These are phyloP conservation scores for Coemansia aciculifera DNA, from an alignment of 192 early-diverging fungal species.

Conservation along the genomic window DNA sequence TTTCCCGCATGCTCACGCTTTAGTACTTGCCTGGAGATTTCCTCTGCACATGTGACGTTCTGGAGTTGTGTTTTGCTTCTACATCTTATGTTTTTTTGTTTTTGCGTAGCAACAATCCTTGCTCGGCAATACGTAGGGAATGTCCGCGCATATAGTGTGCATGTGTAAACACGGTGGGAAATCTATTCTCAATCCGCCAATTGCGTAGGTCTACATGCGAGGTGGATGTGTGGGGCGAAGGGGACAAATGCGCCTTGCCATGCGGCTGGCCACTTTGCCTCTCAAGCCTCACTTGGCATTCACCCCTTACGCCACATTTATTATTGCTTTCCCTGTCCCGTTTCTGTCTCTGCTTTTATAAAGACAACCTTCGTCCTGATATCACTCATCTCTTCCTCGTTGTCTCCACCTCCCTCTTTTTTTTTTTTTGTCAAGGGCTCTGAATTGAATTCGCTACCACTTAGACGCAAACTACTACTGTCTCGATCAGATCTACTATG, in stretches of 20 bases:
- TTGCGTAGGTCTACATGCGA: not conserved
- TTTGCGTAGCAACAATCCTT: not conserved
- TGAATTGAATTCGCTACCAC: conserved; percentile 1
- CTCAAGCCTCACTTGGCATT: not conserved
- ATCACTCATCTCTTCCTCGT: not conserved
- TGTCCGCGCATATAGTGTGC: not conserved
- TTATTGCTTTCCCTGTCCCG: not conserved
- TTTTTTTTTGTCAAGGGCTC: not conserved
- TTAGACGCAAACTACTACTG: not conserved
- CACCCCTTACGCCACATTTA: not conserved
- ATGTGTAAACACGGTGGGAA: not conserved
- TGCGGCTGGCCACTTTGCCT: not conserved
- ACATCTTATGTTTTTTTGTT: not conserved
- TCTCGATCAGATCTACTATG: not conserved
- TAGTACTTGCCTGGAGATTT: not conserved
- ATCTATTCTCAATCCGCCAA: not conserved
- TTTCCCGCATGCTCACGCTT: not conserved
- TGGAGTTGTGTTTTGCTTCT: not conserved
- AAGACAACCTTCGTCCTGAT: not conserved
- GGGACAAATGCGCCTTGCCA: conserved; percentile 2
- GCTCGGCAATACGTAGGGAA: not conserved
- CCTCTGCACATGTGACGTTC: not conserved
- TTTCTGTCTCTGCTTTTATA: not conserved
- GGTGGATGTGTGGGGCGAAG: not conserved
- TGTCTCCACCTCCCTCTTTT: not conserved